Percentiles rank a stretch among this genome's conserved stretches.
phyloP scores from a whole-genome alignment of 106 monocot species.

The Dendrobium nobile region DNA sequence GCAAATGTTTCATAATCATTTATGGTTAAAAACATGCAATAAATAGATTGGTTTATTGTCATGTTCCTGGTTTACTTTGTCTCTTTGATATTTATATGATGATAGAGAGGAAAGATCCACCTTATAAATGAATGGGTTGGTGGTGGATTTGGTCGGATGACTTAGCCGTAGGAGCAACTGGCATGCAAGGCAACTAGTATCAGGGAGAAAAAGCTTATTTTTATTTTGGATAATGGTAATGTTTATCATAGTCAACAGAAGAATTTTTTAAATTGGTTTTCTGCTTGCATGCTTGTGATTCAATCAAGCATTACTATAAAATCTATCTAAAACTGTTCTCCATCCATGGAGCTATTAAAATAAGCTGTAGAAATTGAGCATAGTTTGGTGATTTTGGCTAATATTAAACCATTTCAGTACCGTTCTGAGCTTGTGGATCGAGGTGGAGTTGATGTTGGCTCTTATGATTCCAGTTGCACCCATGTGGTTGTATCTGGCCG shows the following conservation, averaged over 20 bases:
- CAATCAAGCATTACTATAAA: background rate
- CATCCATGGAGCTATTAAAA: background rate
- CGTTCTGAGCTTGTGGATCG: slow-evolving; percentile 61
- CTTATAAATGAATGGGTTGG: background rate
- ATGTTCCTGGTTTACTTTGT: too few relatives aligned
- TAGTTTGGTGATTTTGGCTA: slow-evolving; percentile 1
- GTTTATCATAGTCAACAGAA: background rate
- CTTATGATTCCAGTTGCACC: slow-evolving; percentile 59
- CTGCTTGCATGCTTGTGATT: background rate
- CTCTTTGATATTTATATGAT: too few relatives aligned
- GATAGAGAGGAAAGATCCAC: background rate
- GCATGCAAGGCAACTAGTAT: background rate
- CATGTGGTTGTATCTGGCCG: slow-evolving; percentile 75
- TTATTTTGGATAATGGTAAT: background rate
- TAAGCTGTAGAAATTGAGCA: background rate
- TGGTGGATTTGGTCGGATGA: background rate
- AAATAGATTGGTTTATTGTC: too few relatives aligned
- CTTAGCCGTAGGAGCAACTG: background rate
- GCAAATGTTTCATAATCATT: too few relatives aligned
- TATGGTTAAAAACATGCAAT: too few relatives aligned
- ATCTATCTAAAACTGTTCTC: background rate
- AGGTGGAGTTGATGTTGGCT: slow-evolving; percentile 62
- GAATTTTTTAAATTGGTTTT: background rate
- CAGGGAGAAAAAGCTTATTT: background rate
- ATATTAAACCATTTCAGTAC: slow-evolving; percentile 47